Evolutionary conservation across 768 basidiomycete species (phyloP), one percentile per base, ranked within the genome.

Genomic region (Tricholoma matsutake): DNA sequence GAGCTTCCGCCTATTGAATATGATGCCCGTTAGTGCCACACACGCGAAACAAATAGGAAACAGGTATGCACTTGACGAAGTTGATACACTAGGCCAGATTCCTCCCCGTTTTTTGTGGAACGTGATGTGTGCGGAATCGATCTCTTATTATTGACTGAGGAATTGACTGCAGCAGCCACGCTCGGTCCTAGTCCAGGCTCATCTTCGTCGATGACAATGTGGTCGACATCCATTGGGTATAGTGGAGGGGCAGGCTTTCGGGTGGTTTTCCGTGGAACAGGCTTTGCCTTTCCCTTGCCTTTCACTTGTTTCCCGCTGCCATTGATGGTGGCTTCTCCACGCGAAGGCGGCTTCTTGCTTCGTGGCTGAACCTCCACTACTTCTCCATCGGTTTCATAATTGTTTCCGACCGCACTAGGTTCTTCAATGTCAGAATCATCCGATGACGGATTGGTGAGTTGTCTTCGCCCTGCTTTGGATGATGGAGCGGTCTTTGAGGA

Each of bases 1-100:
- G 80, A n/a, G 67, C 65, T 58, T 81, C 70, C 13, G 76, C 69
- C 83, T 84, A 22, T 14, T 11, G 25, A 20, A 25, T 7, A 20
- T 32, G 54, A 53, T 18, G 7, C 39, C 13, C 5, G 20, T 49
- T 47, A 43, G 57, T 29, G 14, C 22, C 10, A 45, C 5, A 25
- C 39, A 18, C 25, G 28, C 25, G 16, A 13, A 20, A 51, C 11
- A 2, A 5, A 2, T 39, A 57, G 47, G n/a, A 35, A 25, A 20
- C 5, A 34, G 18, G 47, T 61, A 65, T 65, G 39, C n/a, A 72
- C 75, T 64, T 68, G 69, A 29, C 57, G 60, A 49, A 75, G 66
- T 58, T 69, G 57, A 52, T 72, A 70, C 43, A 56, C 59, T 56
- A 73, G 32, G 11, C 64, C 60, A 25, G 64, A 61, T 31, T 65